phyloP scores from a whole-genome alignment of 257 asterid genomes.

The Cordia subcordata region DNA sequence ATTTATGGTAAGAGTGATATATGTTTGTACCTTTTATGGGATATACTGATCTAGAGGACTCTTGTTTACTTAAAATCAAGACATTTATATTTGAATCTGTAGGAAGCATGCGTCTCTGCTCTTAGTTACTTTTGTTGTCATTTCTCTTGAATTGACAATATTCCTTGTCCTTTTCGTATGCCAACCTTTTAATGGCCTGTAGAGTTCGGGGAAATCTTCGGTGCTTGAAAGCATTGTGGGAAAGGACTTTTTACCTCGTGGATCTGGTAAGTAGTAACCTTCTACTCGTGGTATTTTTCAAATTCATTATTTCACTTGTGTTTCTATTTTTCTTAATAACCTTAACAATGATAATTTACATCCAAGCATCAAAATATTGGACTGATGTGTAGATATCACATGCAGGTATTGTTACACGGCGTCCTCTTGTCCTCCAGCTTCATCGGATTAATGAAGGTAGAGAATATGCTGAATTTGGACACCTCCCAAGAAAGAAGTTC shows the following conservation, averaged over 20 bases:
- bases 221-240: conserved; percentile 84
- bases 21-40: too few species aligned
- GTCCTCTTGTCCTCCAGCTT: conserved; percentile 82
- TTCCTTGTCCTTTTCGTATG: not conserved
- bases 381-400: conserved; percentile 3
- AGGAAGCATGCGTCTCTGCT: too few species aligned
- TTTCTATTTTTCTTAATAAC: not conserved
- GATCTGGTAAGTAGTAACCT: conserved; percentile 46
- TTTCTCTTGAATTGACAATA: not conserved
- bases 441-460: conserved; percentile 66
- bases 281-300: too few species aligned
- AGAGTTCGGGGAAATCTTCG: conserved; percentile 83
- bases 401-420: conserved; percentile 76
- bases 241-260: conserved; percentile 79
- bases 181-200: conserved; percentile 18
- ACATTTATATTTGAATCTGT: too few species aligned
- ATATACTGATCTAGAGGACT: too few species aligned
- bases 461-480: conserved; percentile 85
- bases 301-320: conserved; percentile 5
- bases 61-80: too few species aligned
- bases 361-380: not conserved
- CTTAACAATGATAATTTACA: not conserved
- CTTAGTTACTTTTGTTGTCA: too few species aligned
- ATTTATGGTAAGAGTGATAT: too few species aligned
- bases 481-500: conserved; percentile 66